phyloP scores from a whole-genome alignment of 805 yeast species.

The Candida broadrunensis region DNA sequence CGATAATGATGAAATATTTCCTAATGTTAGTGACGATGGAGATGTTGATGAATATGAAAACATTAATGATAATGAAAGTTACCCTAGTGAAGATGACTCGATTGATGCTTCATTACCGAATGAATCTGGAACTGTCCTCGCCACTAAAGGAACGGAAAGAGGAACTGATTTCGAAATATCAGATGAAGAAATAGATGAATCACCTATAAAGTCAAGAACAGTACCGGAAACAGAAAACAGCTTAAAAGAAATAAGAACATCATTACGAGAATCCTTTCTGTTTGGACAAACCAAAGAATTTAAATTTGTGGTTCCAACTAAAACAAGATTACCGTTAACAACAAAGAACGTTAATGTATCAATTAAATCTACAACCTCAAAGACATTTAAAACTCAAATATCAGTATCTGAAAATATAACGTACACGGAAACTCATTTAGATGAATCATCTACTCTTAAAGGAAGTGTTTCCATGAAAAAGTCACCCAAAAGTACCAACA shows the following conservation, averaged over 20 bases:
- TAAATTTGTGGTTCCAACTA: not conserved
- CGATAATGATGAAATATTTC: slow-evolving; percentile 9
- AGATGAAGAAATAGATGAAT: slow-evolving; percentile 39
- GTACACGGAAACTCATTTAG: not conserved
- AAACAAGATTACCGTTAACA: not conserved
- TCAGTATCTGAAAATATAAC: too few species aligned
- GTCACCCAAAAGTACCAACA: not conserved
- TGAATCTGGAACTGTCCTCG: not conserved
- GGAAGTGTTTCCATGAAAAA: not conserved
- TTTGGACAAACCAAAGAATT: not conserved
- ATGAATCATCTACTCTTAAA: not conserved
- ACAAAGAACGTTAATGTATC: not conserved
- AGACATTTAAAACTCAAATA: not conserved
- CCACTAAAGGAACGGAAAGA: not conserved
- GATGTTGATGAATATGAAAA: slow-evolving; percentile 2
- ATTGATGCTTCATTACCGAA: not conserved
- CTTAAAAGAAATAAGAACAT: not conserved
- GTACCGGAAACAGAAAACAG: not conserved
- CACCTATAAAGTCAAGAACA: slow-evolving; percentile 26
- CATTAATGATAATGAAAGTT: slow-evolving; percentile 2
- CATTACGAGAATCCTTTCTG: slow-evolving; percentile 10
- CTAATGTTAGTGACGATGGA: slow-evolving; percentile 14
- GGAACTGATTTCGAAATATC: slow-evolving; percentile 15
- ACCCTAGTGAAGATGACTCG: not conserved
- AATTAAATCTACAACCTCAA: not conserved